Base-by-base conservation (phyloP, 371 early-diverging fungal species). In the Syncephalastrum racemosum region DNA sequence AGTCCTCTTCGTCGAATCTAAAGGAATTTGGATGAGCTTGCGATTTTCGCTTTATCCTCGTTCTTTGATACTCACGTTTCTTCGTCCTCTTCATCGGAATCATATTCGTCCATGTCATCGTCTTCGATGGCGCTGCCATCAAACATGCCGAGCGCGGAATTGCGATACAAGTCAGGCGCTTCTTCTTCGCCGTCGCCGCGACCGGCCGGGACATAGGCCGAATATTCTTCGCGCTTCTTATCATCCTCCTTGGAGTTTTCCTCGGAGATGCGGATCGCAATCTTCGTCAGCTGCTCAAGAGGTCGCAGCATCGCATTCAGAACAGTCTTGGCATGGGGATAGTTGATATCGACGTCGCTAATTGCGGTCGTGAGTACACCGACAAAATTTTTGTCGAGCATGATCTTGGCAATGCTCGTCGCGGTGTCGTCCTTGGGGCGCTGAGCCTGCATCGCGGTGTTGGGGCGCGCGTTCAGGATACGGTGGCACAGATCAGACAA, bases 321-420 rank as follows among this genome's bases (percentile, higher is more conserved):
- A 16, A 97, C 79, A 6, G 72, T 75, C 45, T 83, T 88, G 36
- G 93, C 79, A 51, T 84, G 78, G 8, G 98, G 96, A 64, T 96
- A 93, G 63, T 92, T 89, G 48, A 94, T 76, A 60, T 98, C 97
- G 31, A 98, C 79, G 53, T 94, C 92, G 52, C 86, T 85, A 16
- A 95, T 69, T 7, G 90, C 85, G 25, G 79, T 81, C 4, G 94
- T 92, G 47, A 98, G 65, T 0, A 89, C 70, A 39, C 78, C 82
- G 1, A 96, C 93, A 63, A 92, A 92, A 19, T 87, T 85, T 58
- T 92, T 93, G 46, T 98, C 98, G 15, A 98, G 66, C 90, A 97
- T 91, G 54, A 90, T 77, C 59, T 87, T 88, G 16, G 90, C 90
- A 41, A 94, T 77, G 44, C 73, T 76, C 61, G 81, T 61, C 31